Evolutionary conservation across 2,329 filamentous ascomycete species (phyloP).

Genomic region (Penicillium sp.): DNA sequence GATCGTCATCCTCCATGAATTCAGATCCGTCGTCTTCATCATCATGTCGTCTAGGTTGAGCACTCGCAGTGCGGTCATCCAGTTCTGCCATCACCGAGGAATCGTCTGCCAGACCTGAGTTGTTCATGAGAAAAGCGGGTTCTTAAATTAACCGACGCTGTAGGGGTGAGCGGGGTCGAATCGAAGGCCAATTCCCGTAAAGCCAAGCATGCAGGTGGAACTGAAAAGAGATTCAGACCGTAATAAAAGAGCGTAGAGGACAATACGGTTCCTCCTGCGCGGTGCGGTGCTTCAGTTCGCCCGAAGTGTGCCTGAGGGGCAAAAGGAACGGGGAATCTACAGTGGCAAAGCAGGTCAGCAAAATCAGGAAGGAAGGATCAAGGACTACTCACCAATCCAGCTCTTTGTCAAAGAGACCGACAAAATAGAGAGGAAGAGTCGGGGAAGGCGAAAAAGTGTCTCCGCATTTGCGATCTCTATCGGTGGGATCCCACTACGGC

Average conservation of each 20-base stretch:
- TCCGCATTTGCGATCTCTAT: conserved; percentile 27
- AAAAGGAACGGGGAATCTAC: conserved; percentile 24
- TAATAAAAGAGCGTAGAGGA: conserved; percentile 28
- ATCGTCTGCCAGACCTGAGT: conserved; percentile 38
- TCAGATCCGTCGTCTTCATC: conserved; percentile 89
- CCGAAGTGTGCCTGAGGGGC: conserved; percentile 32
- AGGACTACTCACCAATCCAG: conserved; percentile 15
- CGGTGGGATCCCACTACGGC: conserved; percentile 34
- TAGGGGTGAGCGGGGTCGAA: conserved; percentile 3
- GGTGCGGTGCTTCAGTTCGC: conserved; percentile 9
- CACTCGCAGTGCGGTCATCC: conserved; percentile 60
- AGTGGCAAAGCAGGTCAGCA: conserved; percentile 10
- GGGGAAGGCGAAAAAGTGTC: conserved; percentile 17
- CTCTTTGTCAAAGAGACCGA: conserved; percentile 23
- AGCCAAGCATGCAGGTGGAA: conserved; percentile 4
- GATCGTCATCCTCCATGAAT: conserved; percentile 74
- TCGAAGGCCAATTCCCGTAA: conserved; percentile 3
- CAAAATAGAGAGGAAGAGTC: conserved; percentile 22
- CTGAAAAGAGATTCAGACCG: conserved; percentile 6
- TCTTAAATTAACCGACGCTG: conserved; percentile 60
- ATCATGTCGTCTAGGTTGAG: conserved; percentile 66
- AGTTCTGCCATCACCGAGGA: conserved; percentile 51
- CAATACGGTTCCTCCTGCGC: conserved; percentile 24
- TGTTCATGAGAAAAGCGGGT: conserved; percentile 81
- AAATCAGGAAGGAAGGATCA: not conserved